Conservation (phyloP, 179 eudicot genomes). For the Camellia oleifera region DNA sequence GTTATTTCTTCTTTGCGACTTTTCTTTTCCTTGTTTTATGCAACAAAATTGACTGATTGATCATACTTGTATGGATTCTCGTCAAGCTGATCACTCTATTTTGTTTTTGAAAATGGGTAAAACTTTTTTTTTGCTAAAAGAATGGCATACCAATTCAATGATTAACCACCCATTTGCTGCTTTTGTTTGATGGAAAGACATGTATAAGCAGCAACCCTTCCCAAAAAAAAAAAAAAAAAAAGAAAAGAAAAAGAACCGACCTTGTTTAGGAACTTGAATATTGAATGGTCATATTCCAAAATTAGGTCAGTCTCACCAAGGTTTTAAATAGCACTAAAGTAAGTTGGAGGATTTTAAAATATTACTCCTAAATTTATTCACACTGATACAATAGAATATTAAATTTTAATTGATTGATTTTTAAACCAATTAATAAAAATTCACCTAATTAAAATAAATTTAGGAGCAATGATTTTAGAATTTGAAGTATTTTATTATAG, state of each 20-base stretch:
- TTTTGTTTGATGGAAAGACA: neutral
- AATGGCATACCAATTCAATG: neutral
- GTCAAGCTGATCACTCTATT: neutral
- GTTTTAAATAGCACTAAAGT: no score
- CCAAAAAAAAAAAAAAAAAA: neutral
- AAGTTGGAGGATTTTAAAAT: no score
- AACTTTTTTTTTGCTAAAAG: neutral
- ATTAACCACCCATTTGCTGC: neutral
- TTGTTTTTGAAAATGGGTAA: neutral
- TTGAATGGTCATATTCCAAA: neutral
- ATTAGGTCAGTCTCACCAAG: no score
- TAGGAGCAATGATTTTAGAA: no score
- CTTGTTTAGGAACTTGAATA: neutral
- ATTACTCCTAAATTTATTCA: no score
- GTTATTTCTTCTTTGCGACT: constrained; percentile 10
- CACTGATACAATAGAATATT: no score
- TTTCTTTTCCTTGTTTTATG: neutral
- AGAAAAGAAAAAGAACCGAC: neutral
- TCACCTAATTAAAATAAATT: no score
- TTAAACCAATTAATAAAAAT: no score
- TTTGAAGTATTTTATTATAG: no score
- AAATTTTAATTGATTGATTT: no score
- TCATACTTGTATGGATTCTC: neutral
- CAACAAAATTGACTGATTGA: neutral
- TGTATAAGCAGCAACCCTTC: neutral